Base-by-base conservation (phyloP, 495 filamentous ascomycete genomes). In the Neurospora sp. region DNA sequence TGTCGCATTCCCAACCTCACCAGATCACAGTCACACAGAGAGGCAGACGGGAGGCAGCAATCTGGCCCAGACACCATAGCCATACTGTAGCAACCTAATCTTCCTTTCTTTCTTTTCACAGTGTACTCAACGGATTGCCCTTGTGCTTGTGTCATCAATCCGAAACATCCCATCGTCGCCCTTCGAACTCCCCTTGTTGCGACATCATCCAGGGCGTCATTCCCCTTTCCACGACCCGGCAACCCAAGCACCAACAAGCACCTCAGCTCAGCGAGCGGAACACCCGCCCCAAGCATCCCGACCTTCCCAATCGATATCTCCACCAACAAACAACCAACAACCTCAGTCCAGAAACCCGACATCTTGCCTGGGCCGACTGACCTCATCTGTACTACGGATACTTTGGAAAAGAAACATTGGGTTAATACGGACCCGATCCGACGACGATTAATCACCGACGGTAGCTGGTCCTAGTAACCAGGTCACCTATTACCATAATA, bases 1-100 rank as follows among this genome's bases (percentile, higher is more conserved):
- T 62, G 73, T 77, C 75, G 74, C 75, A 77, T 77, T 75, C 77
- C 75, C 77, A 77, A 74, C 74, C 77, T 77, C 75, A 73, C 70
- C 46, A 23, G n/a, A 70, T 35, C 18, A 31, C 48, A 35, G 35
- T 66, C 14, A 66, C 14, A 62, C 20, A 62, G 54, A 62, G 54
- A 62, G 54, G 54, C 23, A 62, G 54, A 31, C 11, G 14, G 54
- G 54, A 66, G 54, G 27, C 54, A 66, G 27, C 27, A 62, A 31
- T 62, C 54, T 27, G 46, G 46, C 46, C 54, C 12, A 62, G 23
- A 27, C 27, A 66, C 54, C 54, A 35, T 66, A 62, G 54, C 27
- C 54, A 14, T 31, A 54, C 46, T 46, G 18, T 23, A 54, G 11
- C 48, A 41, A 41, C 54, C 54, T 66, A 62, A 62, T 35, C 5